Evolutionary conservation across 2,329 filamentous ascomycete genomes (phyloP), one percentile per base, ranked within the genome.

Genomic region (Arthrobotrys sphaeroides): DNA sequence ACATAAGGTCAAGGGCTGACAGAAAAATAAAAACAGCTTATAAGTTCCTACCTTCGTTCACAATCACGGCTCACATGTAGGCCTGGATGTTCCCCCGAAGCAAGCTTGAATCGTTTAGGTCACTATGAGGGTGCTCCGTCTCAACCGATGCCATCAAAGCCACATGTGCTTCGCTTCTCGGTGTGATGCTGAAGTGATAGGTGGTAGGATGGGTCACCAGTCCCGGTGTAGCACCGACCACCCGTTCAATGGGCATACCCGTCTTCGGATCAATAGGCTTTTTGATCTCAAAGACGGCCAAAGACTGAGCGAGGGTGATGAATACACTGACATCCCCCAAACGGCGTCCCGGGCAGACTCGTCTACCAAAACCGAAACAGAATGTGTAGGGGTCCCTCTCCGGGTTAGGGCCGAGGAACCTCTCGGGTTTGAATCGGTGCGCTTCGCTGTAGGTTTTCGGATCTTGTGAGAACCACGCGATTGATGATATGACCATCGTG

Each of bases 401-500:
- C 24, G 49, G 24, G 2, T n/a, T 7, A 1, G 22, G 38, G 2
- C 60, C 68, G n/a, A 73, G 40, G 51, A 73, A 91, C 40, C 89
- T 85, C 78, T 89, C 88, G 0, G 89, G 88, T 26, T 84, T 86
- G 82, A 85, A 90, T 77, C 82, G 85, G 53, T 90, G 88, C n/a
- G 88, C 86, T 78, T 90, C 86, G 0, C 88, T 88, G 79, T 90
- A 91, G 66, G 85, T 86, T 36, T 82, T 82, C 0, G 85, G 84
- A 76, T 90, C 87, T 45, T 87, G 86, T 80, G 88, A 86, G 80
- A 89, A 86, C 47, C 84, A 84, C 16, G 62, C 85, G 84, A 87
- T 81, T 86, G 85, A 79, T 9, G 86, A 84, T 61, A 87, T 84
- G 18, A 87, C 84, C 0, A 85, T 85, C 0, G 85, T 84, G 3